Base-by-base conservation (phyloP, 2,329 filamentous ascomycete species). In the Lasiodiplodia gonubiensis region DNA sequence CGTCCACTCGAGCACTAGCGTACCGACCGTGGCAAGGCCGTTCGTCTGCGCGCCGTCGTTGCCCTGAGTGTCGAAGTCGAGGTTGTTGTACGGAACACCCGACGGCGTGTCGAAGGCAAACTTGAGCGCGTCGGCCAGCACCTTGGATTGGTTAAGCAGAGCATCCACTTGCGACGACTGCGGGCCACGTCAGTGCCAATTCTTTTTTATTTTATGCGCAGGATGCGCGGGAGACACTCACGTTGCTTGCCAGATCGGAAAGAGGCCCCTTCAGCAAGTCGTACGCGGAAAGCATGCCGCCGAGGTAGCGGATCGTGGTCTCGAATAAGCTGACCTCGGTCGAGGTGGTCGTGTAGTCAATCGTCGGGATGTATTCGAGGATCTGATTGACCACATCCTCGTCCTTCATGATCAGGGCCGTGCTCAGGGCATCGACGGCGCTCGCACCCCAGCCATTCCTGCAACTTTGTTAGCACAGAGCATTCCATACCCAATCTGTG, bases 391-490 rank as follows among this genome's bases (percentile, higher is more conserved):
- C 88, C 27, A 92, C 88, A 18, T 89, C 82, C 33, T 83, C 80
- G 53, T 92, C 85, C 48, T 86, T 84, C 91, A 96, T 94, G 27
- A 97, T 79, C 59, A 94, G 82, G 8, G 92, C 92, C 0, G 93
- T 96, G 68, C 88, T 90, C 55, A 97, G 82, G 1, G 92, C 91
- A 76, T 97, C 93, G 16, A 95, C 86, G 0, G 92, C 91, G 51
- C 89, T 93, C 35, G 92, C 92, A 27, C 92, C 93, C 93, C 93
- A 97, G 65, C 88, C 90, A 74, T 94, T 94, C 69, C 92, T 94
- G 68, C 11, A 33, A 11, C 14, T 23, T 1, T 33, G 57, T 71
- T 35, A 73, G 67, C 16, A 53, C 48, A 11, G 4, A 16, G 35
- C 7, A 14, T 25, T 4, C 3, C 4, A 14, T 12, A 3, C 21